These are phyloP conservation scores for Fraxinus xanthoxyloides DNA, from an alignment of 305 asterid species.

Conservation along the genomic window DNA sequence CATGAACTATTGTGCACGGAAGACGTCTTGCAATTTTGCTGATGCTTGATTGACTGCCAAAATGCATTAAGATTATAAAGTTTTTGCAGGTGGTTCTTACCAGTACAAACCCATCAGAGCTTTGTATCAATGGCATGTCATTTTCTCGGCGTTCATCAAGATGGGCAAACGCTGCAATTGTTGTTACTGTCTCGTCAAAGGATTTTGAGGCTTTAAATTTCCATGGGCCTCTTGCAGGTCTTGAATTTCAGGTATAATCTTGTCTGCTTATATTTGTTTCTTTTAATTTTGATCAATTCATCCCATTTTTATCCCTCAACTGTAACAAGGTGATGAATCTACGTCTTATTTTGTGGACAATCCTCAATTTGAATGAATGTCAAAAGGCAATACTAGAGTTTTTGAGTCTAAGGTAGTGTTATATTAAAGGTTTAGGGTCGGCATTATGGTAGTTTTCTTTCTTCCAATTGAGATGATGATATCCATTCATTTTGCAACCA, in stretches of 20 bases:
- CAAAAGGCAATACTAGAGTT: background rate
- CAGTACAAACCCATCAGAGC: slow-evolving; percentile 83
- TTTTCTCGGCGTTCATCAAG: slow-evolving; percentile 86
- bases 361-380: background rate
- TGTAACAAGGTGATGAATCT: background rate
- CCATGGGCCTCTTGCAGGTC: slow-evolving; percentile 89
- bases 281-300: background rate
- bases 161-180: slow-evolving; percentile 98
- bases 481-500: background rate
- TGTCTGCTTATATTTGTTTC: slow-evolving; percentile 2
- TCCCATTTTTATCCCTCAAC: slow-evolving; percentile 7
- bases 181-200: slow-evolving; percentile 64
- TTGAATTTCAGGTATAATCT: slow-evolving; percentile 77
- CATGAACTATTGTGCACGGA: background rate
- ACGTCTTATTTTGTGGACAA: background rate
- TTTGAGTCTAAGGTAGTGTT: background rate
- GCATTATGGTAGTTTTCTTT: background rate
- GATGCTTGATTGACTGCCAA: background rate
- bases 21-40: background rate
- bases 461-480: background rate
- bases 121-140: slow-evolving; percentile 95
- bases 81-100: slow-evolving; percentile 89
- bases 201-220: slow-evolving; percentile 66
- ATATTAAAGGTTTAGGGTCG: background rate
- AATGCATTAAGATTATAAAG: slow-evolving; percentile 15